Evolutionary conservation across 192 early-diverging fungal species (phyloP), one percentile per base, ranked within the genome.

Genomic region (Obelidium mucronatum): DNA sequence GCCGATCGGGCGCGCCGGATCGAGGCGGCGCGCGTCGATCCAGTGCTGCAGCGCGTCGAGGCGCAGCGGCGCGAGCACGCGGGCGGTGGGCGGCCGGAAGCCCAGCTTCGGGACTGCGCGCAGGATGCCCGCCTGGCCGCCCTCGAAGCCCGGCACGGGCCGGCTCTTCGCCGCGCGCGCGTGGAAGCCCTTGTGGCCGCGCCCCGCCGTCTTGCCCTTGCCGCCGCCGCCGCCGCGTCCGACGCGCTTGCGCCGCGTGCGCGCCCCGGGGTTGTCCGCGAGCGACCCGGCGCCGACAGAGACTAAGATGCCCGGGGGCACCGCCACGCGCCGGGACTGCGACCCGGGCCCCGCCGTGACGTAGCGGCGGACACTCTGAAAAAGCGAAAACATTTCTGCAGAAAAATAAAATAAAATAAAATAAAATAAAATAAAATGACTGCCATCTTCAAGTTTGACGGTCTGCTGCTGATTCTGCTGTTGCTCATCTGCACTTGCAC

Each of bases 401-500:
- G 35, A 35, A 34, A 0, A 37, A 64, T 30, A 35, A 64, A 64
- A 64, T 8, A 26, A 22, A 31, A 22, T 37, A 26, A 36, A 4
- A 48, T 26, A 52, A n/a, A 19, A 67, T n/a, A 67, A 42, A 39
- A 31, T 6, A 40, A 67, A 34, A 67, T 67, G 66, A 67, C 95
- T 53, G 95, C 96, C 68, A 86, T 99, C 76, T 99, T 99, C 84
- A 96, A 98, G 80, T 99, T 99, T 68, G 92, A 97, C 76, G 93
- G 92, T 44, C 84, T 99, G 0, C 81, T 97, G 71, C 84, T 98
- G 28, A 95, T 97, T 65, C 92, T 99, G 51, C 87, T 99, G 71
- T 85, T 98, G 52, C 74, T 92, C 48, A 98, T 99, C 75, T 99
- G 97, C 83, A 99, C 97, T n/a, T 98, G 95, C 84, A 94, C 95